These are phyloP conservation scores for Delitschia confertaspora DNA, from an alignment of 495 filamentous ascomycete species.

Conservation along the genomic window DNA sequence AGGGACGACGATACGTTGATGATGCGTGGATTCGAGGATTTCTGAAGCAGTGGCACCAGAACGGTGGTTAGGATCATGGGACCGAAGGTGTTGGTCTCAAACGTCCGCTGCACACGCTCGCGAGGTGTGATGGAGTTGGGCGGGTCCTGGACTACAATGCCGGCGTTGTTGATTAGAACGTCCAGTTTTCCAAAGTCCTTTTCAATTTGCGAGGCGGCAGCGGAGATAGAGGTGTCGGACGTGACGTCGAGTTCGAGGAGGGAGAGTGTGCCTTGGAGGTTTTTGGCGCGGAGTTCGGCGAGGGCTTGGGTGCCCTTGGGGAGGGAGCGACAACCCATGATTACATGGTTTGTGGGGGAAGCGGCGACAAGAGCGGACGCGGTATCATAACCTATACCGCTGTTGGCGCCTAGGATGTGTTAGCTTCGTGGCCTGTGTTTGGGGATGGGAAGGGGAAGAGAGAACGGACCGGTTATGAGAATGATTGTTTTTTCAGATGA, in stretches of 20 bases:
- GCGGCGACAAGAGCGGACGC: conserved; percentile 26
- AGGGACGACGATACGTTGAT: conserved; percentile 30
- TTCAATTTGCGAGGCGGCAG: conserved; percentile 19
- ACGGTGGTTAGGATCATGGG: conserved; percentile 28
- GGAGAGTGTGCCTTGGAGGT: conserved; percentile 19
- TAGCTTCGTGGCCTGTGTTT: not conserved
- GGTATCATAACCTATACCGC: conserved; percentile 35
- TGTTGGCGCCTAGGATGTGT: conserved; percentile 30
- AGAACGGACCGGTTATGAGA: conserved; percentile 12
- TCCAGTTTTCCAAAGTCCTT: conserved; percentile 22
- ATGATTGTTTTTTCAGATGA: conserved; percentile 11
- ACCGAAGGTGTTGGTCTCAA: conserved; percentile 36
- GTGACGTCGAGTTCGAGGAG: conserved; percentile 28
- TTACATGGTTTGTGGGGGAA: conserved; percentile 33
- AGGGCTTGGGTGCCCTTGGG: conserved; percentile 30
- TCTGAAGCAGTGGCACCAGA: conserved; percentile 29
- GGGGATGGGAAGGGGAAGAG: not conserved
- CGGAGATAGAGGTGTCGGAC: conserved; percentile 20
- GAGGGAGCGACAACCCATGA: conserved; percentile 32
- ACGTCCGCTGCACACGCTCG: conserved; percentile 7
- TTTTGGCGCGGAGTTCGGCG: conserved; percentile 28
- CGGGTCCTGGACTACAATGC: conserved; percentile 1
- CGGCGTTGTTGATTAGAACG: conserved; percentile 27
- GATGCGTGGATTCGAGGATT: conserved; percentile 26
- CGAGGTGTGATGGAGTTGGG: no score